Evolutionary conservation across 2,329 filamentous ascomycete species (phyloP), one percentile per base, ranked within the genome.

Genomic region (Venturia nashicola): DNA sequence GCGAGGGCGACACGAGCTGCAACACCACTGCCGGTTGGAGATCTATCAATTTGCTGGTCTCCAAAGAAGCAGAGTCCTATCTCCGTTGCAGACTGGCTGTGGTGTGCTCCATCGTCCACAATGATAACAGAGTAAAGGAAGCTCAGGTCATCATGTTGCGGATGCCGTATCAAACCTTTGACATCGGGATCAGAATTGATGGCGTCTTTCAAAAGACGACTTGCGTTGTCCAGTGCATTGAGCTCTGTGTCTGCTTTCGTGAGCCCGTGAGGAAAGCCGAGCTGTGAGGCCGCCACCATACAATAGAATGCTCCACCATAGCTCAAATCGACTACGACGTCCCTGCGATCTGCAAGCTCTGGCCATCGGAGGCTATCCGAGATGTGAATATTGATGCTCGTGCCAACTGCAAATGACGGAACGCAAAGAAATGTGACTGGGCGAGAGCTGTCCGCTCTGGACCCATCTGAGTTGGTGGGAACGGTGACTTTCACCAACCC

Each of bases 281-380:
- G 69, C 36, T 76, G 72, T 1, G 65, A 62, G 0, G 72, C 74
- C 4, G 70, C 55, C 16, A 78, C 69, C 0, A 80, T 60, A 51
- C 72, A 72, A 66, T 76, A 80, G 65, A 78, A 80, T 0, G 77
- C 76, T 2, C 78, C 78, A 0, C 78, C 78, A 59, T 77, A 80
- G 34, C 72, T 70, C 32, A 80, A 66, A 63, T 76, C 73, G 0
- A 72, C 66, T 0, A 51, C 70, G 8, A 79, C 69, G 6, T 67
- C 66, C 2, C 65, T 63, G 5, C 67, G 65, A 1, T 63, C 62
- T 1, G 62, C 65, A 1, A 80, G 68, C 65, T 78, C 73, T 0
- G 73, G 71, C 78, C 78, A 80, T 6, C 70, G 68, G 3, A 71
- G 63, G 4, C 69, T 61, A 0, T 65, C 32, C 0, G 74, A 69